Evolutionary conservation across 1,139 yeast genomes (phyloP).

Genomic region (Saccharomycopsis hybrid): DNA sequence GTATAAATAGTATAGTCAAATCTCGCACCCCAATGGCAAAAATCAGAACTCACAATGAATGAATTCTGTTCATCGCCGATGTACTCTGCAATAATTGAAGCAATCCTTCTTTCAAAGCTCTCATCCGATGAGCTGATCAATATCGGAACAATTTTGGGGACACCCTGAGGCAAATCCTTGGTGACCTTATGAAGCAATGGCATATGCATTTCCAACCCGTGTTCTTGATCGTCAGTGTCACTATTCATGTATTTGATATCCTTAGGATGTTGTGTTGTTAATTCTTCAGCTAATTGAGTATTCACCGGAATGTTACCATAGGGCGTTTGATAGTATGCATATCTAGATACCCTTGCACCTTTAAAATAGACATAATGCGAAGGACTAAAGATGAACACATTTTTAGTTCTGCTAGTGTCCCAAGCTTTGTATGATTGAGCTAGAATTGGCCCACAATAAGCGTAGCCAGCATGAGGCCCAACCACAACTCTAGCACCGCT

Average conservation of each 20-base stretch:
- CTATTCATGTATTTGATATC: conserved; percentile 45
- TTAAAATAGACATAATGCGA: conserved; percentile 86
- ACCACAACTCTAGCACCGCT: conserved; percentile 55
- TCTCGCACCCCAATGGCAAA: conserved; percentile 92
- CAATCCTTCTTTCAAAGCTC: conserved; percentile 39
- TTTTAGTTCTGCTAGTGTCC: conserved; percentile 50
- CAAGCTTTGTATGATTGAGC: conserved; percentile 73
- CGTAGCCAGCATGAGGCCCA: conserved; percentile 86
- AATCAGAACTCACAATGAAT: conserved; percentile 82
- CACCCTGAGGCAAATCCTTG: conserved; percentile 31
- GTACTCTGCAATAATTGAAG: conserved; percentile 46
- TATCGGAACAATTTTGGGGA: conserved; percentile 66
- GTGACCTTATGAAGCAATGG: conserved; percentile 60
- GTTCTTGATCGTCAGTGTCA: conserved; percentile 76
- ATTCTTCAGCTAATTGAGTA: conserved; percentile 33
- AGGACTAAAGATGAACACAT: conserved; percentile 84
- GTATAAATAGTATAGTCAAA: conserved; percentile 67
- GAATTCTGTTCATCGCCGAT: conserved; percentile 52
- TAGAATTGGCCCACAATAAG: conserved; percentile 71
- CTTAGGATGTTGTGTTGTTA: conserved; percentile 29
- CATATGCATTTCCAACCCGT: conserved; percentile 91
- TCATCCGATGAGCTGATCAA: conserved; percentile 62
- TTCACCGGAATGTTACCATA: conserved; percentile 72
- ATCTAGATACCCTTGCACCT: conserved; percentile 50
- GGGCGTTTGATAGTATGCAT: conserved; percentile 66